Conservation (phyloP, 202 grass and related monocot species). For the Musa balbisiana region DNA sequence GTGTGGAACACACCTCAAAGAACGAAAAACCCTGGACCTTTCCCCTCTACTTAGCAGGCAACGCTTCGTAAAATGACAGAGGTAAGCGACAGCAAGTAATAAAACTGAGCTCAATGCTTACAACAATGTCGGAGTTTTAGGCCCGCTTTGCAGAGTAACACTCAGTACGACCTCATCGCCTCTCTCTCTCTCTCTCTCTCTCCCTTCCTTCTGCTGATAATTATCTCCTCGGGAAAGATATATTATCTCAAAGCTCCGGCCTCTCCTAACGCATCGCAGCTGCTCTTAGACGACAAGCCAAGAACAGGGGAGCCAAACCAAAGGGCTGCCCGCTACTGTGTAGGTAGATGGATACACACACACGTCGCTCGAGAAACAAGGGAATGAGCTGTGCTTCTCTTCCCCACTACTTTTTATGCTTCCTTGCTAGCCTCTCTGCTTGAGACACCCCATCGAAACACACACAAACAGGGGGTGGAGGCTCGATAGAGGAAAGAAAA, state of each 20-base stretch:
- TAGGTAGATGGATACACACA: too few relatives aligned
- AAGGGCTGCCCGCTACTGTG: neutral
- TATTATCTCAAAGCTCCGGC: neutral
- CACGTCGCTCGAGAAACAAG: too few relatives aligned
- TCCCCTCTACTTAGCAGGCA: neutral
- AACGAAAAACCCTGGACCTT: slow-evolving; percentile 16
- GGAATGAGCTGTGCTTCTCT: too few relatives aligned
- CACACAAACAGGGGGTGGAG: too few relatives aligned
- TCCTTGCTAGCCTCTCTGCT: neutral
- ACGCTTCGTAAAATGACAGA: neutral
- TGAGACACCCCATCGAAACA: too few relatives aligned
- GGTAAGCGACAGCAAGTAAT: slow-evolving; percentile 2
- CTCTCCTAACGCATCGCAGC: neutral
- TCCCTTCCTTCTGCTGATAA: too few relatives aligned
- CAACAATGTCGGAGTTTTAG: neutral
- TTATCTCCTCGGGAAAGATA: too few relatives aligned
- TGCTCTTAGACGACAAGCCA: too few relatives aligned
- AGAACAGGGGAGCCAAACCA: neutral
- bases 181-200: neutral
- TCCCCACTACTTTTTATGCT: too few relatives aligned
- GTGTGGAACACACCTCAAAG: neutral
- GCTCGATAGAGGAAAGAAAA: neutral
- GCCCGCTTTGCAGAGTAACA: neutral
- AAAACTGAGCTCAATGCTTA: slow-evolving; percentile 12
- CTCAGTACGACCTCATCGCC: too few relatives aligned